Base-by-base conservation (phyloP, 257 asterid species). In the Solanum rostratum region DNA sequence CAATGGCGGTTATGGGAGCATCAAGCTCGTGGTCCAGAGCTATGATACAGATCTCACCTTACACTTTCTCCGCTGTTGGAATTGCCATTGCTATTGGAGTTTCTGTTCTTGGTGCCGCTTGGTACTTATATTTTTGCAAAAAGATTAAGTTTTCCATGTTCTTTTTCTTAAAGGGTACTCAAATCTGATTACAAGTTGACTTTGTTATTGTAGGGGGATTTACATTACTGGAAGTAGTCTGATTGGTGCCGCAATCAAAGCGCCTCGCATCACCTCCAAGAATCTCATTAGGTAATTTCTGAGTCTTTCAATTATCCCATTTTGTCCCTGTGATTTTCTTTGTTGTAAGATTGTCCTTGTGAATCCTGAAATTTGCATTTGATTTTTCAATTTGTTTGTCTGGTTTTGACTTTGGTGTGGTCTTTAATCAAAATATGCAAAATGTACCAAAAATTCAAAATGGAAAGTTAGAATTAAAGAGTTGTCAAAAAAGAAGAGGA, bases 61-160 rank as follows among this genome's bases (percentile, higher is more conserved):
- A 86, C 63, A 86, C 88, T 46, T 86, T 86, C 60, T 83, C 88
- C 33, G 88, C 86, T 85, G 52, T 86, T 7, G 89, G 89, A 52
- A 84, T 86, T 85, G 89, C 89, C 46, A 63, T 86, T 54, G 85
- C 87, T 33, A 86, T 86, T 60, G 87, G 89, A 60, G 87, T 80
- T 43, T 84, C 87, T 43, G 85, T 86, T 62, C 89, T 86, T 81
- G 89, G 87, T 63, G 85, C 86, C 55, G 89, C 89, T 65, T 84
- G 89, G 87, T 87, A 82, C 6, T 24, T 3, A 8, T 29, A 15
- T 24, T 76, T 50, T 19, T 8, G 43, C 16, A 5, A 10, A 71
- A 50, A 4, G 11, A 50, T 10, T 6, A 16, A 7, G 2, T 24
- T 74, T 43, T 46, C 0, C 0, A 1, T 74, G 81, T 15, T 74